Evolutionary conservation across 441 rosid species (phyloP).

Genomic region (Euphorbia schlechtendalii): DNA sequence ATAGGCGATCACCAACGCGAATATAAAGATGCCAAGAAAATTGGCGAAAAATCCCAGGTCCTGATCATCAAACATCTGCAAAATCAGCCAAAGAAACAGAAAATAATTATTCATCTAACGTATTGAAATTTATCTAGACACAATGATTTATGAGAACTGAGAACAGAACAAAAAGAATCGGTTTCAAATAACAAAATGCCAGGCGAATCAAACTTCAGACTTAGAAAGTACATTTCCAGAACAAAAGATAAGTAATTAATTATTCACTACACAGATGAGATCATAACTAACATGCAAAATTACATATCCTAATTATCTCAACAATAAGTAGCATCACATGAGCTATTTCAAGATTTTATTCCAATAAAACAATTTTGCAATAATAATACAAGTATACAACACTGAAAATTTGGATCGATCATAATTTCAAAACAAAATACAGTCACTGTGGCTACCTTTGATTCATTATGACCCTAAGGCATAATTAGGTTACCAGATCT

Average conservation of each 20-base stretch:
- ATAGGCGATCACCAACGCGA: constrained; percentile 63
- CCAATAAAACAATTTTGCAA: too few relatives aligned
- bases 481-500: not conserved
- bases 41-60: constrained; percentile 80
- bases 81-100: constrained; percentile 1
- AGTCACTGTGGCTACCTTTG: not conserved
- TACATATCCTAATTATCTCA: not conserved
- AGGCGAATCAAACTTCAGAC: constrained; percentile 1
- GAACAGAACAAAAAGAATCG: too few relatives aligned
- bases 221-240: not conserved
- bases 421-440: not conserved
- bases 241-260: too few relatives aligned
- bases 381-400: too few relatives aligned
- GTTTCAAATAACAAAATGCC: not conserved
- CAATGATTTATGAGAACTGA: not conserved
- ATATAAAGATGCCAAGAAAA: constrained; percentile 79
- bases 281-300: not conserved
- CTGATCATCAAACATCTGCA: constrained; percentile 80
- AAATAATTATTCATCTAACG: not conserved
- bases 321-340: not conserved
- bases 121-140: not conserved
- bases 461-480: not conserved
- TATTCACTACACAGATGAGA: not conserved
- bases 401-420: too few relatives aligned
- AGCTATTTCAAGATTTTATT: not conserved